Evolutionary conservation across 352 stramenopile species (phyloP).

Genomic region (Phytopythium delawarense): DNA sequence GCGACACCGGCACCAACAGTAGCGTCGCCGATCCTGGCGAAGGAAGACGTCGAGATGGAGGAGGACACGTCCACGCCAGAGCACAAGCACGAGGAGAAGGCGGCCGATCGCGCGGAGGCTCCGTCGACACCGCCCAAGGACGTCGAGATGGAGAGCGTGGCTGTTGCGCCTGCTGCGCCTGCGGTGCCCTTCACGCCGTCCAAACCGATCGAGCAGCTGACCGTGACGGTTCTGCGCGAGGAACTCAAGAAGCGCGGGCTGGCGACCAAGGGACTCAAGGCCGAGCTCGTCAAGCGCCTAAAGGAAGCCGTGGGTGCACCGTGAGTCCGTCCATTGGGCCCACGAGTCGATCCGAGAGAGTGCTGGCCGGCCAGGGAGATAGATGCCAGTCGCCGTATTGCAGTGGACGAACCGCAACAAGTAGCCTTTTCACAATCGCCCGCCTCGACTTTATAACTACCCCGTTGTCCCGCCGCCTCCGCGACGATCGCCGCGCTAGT

Average conservation of each 20-base stretch:
- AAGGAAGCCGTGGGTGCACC: constrained; percentile 56
- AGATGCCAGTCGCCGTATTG: background rate
- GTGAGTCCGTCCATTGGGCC: constrained; percentile 1
- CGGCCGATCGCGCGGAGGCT: constrained; percentile 3
- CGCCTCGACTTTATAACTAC: constrained; percentile 6
- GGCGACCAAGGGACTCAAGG: constrained; percentile 81
- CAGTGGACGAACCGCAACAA: background rate
- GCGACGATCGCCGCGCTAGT: constrained; percentile 2
- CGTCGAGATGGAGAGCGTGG: constrained; percentile 52
- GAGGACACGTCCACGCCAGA: constrained; percentile 10
- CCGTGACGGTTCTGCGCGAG: constrained; percentile 60
- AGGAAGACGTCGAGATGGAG: constrained; percentile 11
- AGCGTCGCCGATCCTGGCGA: constrained; percentile 16
- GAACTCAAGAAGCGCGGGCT: constrained; percentile 73
- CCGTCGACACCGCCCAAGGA: constrained; percentile 19
- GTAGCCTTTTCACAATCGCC: background rate
- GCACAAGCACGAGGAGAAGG: constrained; percentile 2
- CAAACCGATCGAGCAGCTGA: constrained; percentile 78
- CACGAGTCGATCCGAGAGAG: background rate
- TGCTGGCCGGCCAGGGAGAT: background rate
- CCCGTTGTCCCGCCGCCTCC: constrained; percentile 1
- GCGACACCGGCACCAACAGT: background rate
- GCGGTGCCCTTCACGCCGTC: constrained; percentile 51
- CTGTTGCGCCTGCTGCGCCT: constrained; percentile 6
- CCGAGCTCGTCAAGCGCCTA: constrained; percentile 75